These are phyloP conservation scores for Martensiomyces pterosporus DNA, from an alignment of 192 early-diverging fungal genomes.

Conservation along the genomic window DNA sequence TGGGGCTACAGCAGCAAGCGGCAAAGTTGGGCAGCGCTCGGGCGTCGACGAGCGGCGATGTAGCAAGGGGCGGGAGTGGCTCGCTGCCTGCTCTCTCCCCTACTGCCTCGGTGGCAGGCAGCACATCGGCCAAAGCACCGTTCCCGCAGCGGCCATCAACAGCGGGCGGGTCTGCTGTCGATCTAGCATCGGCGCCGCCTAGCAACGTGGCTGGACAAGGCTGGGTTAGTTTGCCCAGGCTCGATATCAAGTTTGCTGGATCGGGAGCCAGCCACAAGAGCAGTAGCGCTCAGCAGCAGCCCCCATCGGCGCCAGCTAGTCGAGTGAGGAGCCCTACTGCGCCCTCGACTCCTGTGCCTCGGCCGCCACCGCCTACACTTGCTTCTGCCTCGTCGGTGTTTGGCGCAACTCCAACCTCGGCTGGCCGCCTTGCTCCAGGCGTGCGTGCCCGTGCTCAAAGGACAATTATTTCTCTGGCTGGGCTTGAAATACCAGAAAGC, in stretches of 20 bases:
- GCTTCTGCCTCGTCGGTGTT: too few relatives aligned
- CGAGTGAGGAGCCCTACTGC: neutral
- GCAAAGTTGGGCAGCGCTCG: too few relatives aligned
- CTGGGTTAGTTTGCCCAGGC: slow-evolving; percentile 31
- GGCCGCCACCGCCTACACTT: slow-evolving; percentile 28
- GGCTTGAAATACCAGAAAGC: neutral
- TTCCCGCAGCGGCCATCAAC: too few relatives aligned
- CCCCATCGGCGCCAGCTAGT: slow-evolving; percentile 2
- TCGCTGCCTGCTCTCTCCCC: too few relatives aligned
- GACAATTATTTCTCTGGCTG: slow-evolving; percentile 6
- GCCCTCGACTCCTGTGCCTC: neutral
- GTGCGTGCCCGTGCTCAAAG: slow-evolving; percentile 1
- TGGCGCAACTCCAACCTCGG: too few relatives aligned
- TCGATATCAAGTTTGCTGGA: slow-evolving; percentile 28
- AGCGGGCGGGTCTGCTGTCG: neutral
- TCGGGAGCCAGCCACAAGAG: too few relatives aligned
- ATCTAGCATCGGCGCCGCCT: neutral
- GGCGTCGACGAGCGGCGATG: too few relatives aligned
- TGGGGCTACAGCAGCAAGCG: slow-evolving; percentile 5
- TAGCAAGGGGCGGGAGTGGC: too few relatives aligned
- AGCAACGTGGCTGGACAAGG: slow-evolving; percentile 21
- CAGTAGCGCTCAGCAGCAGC: neutral
- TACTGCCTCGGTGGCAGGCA: too few relatives aligned
- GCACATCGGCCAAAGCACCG: too few relatives aligned
- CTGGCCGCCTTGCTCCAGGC: too few relatives aligned